Conservation (phyloP, 2,329 filamentous ascomycete species). For the Ceratocystis albifundus region DNA sequence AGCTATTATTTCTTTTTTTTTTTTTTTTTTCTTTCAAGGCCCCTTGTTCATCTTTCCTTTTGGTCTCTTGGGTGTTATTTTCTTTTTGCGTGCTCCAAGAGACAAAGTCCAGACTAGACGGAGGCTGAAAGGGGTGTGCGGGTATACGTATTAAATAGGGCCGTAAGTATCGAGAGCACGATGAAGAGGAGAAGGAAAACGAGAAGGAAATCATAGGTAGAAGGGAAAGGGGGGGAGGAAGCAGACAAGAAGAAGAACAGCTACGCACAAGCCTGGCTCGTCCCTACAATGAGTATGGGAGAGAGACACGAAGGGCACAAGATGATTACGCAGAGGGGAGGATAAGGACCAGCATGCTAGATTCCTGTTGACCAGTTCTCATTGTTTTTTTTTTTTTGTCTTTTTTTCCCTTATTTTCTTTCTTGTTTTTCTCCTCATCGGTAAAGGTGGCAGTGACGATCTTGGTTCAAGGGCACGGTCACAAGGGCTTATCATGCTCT, state of each 20-base stretch:
- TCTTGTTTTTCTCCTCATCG: background rate
- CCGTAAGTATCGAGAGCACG: too few relatives aligned
- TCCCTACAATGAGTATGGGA: background rate
- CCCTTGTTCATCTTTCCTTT: background rate
- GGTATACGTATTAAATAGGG: background rate
- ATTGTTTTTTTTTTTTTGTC: background rate
- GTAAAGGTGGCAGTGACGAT: conserved; percentile 10
- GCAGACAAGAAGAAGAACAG: too few relatives aligned
- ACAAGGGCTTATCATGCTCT: background rate
- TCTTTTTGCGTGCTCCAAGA: background rate
- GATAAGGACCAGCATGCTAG: background rate
- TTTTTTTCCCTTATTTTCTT: too few relatives aligned
- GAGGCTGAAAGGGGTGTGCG: background rate
- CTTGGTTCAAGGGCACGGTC: conserved; percentile 10
- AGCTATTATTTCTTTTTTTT: too few relatives aligned
- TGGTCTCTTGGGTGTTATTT: background rate
- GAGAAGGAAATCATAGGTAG: too few relatives aligned
- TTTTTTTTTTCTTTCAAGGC: background rate
- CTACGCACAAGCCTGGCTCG: too few relatives aligned
- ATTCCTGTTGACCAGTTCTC: background rate
- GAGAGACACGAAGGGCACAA: background rate
- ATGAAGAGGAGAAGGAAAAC: too few relatives aligned
- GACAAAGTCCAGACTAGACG: conserved; percentile 1
- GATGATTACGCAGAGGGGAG: background rate
- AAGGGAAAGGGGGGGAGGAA: too few relatives aligned